These are phyloP conservation scores for Tolypocladium tundrense DNA, from an alignment of 2,329 filamentous ascomycete species.

Conservation along the genomic window DNA sequence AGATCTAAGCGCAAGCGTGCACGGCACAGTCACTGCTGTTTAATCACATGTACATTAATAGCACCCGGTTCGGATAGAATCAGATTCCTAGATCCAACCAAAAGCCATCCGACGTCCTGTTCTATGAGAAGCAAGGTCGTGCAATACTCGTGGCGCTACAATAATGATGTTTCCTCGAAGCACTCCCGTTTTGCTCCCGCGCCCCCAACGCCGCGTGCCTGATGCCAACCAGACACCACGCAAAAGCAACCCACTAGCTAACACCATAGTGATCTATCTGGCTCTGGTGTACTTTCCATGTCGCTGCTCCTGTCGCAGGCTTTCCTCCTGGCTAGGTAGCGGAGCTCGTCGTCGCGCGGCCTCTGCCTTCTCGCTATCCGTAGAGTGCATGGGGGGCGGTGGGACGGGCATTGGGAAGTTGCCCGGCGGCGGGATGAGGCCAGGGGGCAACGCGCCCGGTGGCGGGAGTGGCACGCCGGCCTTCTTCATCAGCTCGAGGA, in stretches of 20 bases:
- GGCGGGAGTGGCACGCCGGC: conserved; percentile 53
- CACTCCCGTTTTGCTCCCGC: background rate
- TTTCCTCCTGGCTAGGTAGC: conserved; percentile 76
- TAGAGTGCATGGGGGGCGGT: conserved; percentile 27
- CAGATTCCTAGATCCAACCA: background rate
- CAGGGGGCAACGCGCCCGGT: conserved; percentile 33
- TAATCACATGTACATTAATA: background rate
- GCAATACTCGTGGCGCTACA: background rate
- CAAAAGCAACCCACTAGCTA: background rate
- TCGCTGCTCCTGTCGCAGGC: conserved; percentile 65
- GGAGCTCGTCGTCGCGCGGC: conserved; percentile 48
- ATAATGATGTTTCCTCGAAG: background rate
- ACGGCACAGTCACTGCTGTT: background rate
- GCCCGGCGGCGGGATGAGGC: conserved; percentile 31
- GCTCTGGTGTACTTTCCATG: conserved; percentile 49
- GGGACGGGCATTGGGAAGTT: conserved; percentile 23
- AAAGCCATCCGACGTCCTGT: background rate
- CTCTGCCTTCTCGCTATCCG: conserved; percentile 21
- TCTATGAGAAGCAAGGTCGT: background rate
- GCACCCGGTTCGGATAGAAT: background rate
- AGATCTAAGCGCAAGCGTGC: conserved; percentile 46
- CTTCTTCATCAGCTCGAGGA: conserved; percentile 56
- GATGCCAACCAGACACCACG: background rate
- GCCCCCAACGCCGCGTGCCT: background rate
- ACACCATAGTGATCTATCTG: conserved; percentile 7